Evolutionary conservation across 768 basidiomycete genomes (phyloP).

Genomic region (Suillus occidentalis): DNA sequence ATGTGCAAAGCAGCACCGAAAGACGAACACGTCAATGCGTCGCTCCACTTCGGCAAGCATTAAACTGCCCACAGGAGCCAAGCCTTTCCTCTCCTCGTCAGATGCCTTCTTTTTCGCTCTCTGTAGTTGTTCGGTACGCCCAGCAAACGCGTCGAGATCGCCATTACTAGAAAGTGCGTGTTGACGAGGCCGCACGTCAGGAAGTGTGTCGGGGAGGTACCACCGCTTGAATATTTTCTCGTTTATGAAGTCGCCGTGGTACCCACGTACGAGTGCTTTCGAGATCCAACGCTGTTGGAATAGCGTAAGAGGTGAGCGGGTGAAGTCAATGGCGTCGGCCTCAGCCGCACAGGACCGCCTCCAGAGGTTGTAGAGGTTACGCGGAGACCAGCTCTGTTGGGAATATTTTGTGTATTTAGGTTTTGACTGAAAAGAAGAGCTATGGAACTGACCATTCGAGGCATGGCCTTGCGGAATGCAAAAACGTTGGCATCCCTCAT

Average conservation of each 20-base stretch:
- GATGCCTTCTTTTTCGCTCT: conserved; percentile 45
- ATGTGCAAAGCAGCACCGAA: conserved; percentile 82
- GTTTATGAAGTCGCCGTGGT: conserved; percentile 93
- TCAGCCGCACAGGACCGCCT: conserved; percentile 60
- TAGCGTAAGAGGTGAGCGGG: conserved; percentile 31
- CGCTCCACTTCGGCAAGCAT: conserved; percentile 96
- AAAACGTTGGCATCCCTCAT: conserved; percentile 54
- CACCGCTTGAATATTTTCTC: conserved; percentile 93
- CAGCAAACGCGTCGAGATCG: conserved; percentile 59
- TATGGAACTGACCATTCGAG: conserved; percentile 65
- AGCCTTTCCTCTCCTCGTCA: conserved; percentile 57
- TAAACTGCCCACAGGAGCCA: conserved; percentile 91
- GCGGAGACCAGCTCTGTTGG: conserved; percentile 82
- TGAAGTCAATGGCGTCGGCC: conserved; percentile 54
- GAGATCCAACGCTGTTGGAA: conserved; percentile 92
- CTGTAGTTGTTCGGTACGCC: conserved; percentile 45
- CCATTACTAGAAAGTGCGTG: conserved; percentile 29
- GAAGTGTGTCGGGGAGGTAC: conserved; percentile 87
- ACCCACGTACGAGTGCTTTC: conserved; percentile 84
- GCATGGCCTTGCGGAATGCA: conserved; percentile 54
- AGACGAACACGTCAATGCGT: conserved; percentile 89
- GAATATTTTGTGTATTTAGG: neutral
- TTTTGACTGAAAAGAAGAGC: neutral
- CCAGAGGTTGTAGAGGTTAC: conserved; percentile 90
- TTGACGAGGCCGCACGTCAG: conserved; percentile 72